Evolutionary conservation across 805 yeast species (phyloP), one percentile per base, ranked within the genome.

Genomic region (Kuraishia borneana): DNA sequence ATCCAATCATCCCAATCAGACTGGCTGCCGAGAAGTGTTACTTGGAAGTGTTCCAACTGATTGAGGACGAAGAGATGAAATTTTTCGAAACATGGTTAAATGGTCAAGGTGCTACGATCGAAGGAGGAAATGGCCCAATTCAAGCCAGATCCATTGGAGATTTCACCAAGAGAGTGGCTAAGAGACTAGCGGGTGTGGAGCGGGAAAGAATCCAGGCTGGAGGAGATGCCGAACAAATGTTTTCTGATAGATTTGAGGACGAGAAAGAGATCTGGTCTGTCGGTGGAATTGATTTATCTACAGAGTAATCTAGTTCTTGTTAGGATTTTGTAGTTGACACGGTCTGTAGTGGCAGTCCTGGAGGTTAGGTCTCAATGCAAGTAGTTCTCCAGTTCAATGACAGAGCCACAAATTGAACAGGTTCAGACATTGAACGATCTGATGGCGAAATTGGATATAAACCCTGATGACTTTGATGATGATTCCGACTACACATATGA

Each of bases 11-110:
- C 48, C 96, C 98, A 4, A 78, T 89, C 44, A 88, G 87, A 48
- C 65, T 89, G 41, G 96, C 96, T 1, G 95, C 95, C 6, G 98
- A 89, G 54, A 84, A 84, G 60, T 87, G 94, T 1, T 87, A 70
- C 53, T 53, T 88, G 43, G 73, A 83, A 2, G 51, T 85, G 13
- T 80, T 87, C 56, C 64, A 70, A 32, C 61, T 89, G 45, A 78
- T 83, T 21, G 83, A 79, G 19, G 95, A 82, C 41, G 70, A 60
- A 7, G 60, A 64, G 16, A 51, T 69, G 58, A 54, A 41, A 1
- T 51, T 56, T 18, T 85, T 83, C 60, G 69, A 68, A 35, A 46
- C 47, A 8, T 89, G 96, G 96, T 70, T 82, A 36, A 59, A 51
- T 2, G 45, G 35, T 3, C 36, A 45, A 1, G 58, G 46, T 7